Percentiles rank a stretch among this genome's conserved stretches.
phyloP scores from a whole-genome alignment of 768 basidiomycete genomes.

The Aureoboletus auriporus region DNA sequence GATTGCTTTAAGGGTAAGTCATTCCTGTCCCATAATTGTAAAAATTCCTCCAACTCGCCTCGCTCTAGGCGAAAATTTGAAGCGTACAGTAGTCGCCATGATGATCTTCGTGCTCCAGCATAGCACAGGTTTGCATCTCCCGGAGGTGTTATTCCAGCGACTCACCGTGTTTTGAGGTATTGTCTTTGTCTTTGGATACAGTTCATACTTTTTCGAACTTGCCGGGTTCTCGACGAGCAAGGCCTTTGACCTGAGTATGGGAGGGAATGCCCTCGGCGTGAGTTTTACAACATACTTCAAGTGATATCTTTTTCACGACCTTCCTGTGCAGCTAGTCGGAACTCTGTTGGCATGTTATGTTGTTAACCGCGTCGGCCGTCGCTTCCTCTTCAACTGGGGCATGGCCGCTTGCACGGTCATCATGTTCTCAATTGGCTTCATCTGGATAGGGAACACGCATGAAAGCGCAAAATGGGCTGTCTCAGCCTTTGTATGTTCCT shows the following conservation, averaged over 20 bases:
- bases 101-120: conserved; percentile 31
- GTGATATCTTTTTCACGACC: neutral
- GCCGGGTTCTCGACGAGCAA: conserved; percentile 26
- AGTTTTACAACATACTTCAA: neutral
- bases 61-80: conserved; percentile 18
- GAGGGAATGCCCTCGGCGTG: conserved; percentile 27
- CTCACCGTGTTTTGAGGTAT: conserved; percentile 13
- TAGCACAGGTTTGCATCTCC: conserved; percentile 12
- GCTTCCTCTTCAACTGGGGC: conserved; percentile 27
- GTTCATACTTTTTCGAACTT: conserved; percentile 35
- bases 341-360: conserved; percentile 26
- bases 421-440: conserved; percentile 24
- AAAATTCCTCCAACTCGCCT: neutral
- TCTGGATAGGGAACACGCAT: conserved; percentile 17
- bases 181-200: conserved; percentile 24
- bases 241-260: conserved; percentile 31
- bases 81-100: conserved; percentile 25
- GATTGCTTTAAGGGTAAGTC: conserved; percentile 30
- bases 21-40: neutral
- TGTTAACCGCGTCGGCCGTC: conserved; percentile 21
- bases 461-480: conserved; percentile 20
- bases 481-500: conserved; percentile 17
- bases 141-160: neutral
- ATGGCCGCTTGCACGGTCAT: conserved; percentile 21
- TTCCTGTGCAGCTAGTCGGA: conserved; percentile 16